phyloP scores from a whole-genome alignment of 2,329 filamentous ascomycete species.

The Beauveria australis region DNA sequence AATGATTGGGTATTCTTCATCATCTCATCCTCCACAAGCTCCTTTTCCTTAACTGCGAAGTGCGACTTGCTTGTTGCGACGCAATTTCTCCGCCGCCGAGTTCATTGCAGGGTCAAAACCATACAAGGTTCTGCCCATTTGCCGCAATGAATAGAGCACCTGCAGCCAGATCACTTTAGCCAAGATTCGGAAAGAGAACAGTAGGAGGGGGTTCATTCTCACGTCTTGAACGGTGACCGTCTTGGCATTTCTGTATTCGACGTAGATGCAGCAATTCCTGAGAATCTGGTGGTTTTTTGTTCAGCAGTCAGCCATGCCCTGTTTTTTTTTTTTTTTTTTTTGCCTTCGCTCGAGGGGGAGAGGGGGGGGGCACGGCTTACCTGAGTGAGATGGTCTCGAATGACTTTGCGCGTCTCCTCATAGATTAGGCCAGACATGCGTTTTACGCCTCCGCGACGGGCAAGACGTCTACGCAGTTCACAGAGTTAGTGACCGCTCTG shows the following conservation, averaged over 20 bases:
- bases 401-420: slow-evolving; percentile 43
- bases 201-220: slow-evolving; percentile 18
- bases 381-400: slow-evolving; percentile 41
- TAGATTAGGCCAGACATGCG: slow-evolving; percentile 60
- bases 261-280: slow-evolving; percentile 37
- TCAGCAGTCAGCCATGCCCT: slow-evolving; percentile 2
- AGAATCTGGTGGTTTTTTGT: slow-evolving; percentile 37
- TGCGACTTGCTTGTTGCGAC: slow-evolving; percentile 8
- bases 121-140: slow-evolving; percentile 46
- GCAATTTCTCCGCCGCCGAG: neutral
- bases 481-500: neutral
- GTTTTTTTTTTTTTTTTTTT: too few relatives aligned
- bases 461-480: slow-evolving; percentile 48
- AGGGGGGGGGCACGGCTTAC: slow-evolving; percentile 28
- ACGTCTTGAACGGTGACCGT: slow-evolving; percentile 58
- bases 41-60: neutral
- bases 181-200: neutral
- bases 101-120: slow-evolving; percentile 44
- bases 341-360: neutral
- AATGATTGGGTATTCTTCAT: neutral
- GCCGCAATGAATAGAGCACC: slow-evolving; percentile 45
- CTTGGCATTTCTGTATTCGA: slow-evolving; percentile 48
- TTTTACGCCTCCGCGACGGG: slow-evolving; percentile 69
- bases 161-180: slow-evolving; percentile 19
- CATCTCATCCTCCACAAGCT: neutral